phyloP scores from a whole-genome alignment of 202 grass and related monocot genomes.

The Elaeis oleifera region DNA sequence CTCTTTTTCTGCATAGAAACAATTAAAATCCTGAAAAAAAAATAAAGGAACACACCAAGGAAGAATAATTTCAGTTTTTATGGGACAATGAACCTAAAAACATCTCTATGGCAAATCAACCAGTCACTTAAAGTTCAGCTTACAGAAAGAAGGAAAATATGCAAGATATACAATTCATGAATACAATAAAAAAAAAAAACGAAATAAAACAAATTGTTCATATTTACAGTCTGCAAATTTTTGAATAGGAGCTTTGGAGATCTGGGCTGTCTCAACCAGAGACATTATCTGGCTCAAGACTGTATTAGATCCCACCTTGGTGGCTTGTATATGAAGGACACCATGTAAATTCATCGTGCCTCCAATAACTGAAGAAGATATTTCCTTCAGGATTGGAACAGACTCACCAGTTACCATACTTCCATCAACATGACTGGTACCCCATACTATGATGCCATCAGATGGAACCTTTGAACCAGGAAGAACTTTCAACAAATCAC shows the following conservation, averaged over 20 bases:
- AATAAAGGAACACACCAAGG: too few species aligned
- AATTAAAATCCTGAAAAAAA: too few species aligned
- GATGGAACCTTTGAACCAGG: slow-evolving; percentile 91
- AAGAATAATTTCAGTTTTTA: too few species aligned
- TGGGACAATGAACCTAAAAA: too few species aligned
- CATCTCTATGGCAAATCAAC: too few species aligned
- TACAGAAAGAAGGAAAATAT: too few species aligned
- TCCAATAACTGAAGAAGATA: slow-evolving; percentile 63
- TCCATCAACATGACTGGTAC: slow-evolving; percentile 88
- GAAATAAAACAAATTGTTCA: neutral
- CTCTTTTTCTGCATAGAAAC: too few species aligned
- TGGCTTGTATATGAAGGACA: slow-evolving; percentile 79
- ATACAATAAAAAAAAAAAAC: too few species aligned
- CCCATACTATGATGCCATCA: slow-evolving; percentile 82
- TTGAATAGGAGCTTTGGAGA: slow-evolving; percentile 98
- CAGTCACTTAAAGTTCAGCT: too few species aligned
- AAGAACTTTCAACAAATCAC: slow-evolving; percentile 86
- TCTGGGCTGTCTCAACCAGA: slow-evolving; percentile 94
- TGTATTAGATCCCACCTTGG: slow-evolving; percentile 82
- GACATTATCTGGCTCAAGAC: slow-evolving; percentile 97
- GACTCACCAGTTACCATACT: slow-evolving; percentile 99
- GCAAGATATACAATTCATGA: neutral
- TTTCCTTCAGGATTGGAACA: slow-evolving; percentile 62
- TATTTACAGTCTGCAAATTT: slow-evolving; percentile 98
- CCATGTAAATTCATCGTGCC: slow-evolving; percentile 96